phyloP scores from a whole-genome alignment of 116 monocot genomes.

The Cymodocea nodosa region DNA sequence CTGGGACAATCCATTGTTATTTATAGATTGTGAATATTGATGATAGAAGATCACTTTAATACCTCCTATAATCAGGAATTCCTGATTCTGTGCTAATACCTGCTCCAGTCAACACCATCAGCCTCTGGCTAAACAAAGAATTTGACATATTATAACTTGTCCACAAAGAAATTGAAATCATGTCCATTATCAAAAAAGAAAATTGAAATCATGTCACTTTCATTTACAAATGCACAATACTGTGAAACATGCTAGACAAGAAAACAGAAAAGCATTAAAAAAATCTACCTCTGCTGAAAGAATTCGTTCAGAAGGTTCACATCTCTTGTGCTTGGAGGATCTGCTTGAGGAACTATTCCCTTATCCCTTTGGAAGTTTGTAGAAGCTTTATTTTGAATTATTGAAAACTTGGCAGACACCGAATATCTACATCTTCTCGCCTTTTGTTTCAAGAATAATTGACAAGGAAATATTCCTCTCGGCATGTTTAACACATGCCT shows the following conservation, averaged over 20 bases:
- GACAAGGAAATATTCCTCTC: not conserved
- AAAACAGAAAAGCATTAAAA: not conserved
- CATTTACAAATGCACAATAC: not conserved
- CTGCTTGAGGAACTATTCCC: conserved; percentile 62
- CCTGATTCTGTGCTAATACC: conserved; percentile 98
- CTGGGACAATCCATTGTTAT: not conserved
- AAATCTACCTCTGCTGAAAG: conserved; percentile 50
- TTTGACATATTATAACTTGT: not conserved
- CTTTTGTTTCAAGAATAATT: not conserved
- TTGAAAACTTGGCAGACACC: not conserved
- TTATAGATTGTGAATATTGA: not conserved
- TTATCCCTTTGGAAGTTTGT: conserved; percentile 46
- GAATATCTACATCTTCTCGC: conserved; percentile 4
- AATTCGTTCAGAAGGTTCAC: conserved; percentile 56
- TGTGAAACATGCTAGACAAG: not conserved
- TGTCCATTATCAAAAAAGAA: not conserved
- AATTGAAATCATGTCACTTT: not conserved
- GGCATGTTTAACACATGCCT: not conserved
- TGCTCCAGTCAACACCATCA: conserved; percentile 92
- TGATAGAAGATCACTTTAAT: not conserved
- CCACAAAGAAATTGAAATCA: not conserved
- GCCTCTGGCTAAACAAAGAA: conserved; percentile 42
- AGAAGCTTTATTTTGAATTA: conserved; percentile 11
- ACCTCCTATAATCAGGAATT: conserved; percentile 99
- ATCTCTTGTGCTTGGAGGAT: conserved; percentile 60